phyloP scores from a whole-genome alignment of 140 eudicot genomes.

The Ambrosia hybrid region DNA sequence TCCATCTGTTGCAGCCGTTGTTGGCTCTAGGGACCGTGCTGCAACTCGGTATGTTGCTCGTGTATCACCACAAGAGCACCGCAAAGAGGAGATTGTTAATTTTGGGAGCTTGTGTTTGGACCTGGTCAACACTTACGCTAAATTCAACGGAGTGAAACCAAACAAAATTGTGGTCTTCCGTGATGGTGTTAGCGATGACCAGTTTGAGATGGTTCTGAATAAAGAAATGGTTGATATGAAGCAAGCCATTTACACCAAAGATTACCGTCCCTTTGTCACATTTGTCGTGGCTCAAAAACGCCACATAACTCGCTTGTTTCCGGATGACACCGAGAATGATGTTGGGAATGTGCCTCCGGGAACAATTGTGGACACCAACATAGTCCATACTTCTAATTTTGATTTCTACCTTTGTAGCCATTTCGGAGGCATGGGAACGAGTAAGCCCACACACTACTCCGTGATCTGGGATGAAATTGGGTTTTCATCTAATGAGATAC shows the following conservation, averaged over 20 bases:
- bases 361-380: constrained; percentile 62
- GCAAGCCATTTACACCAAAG: constrained; percentile 24
- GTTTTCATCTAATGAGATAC: constrained; percentile 57
- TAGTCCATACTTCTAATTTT: constrained; percentile 57
- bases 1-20: constrained; percentile 86
- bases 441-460: constrained; percentile 73
- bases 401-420: constrained; percentile 76
- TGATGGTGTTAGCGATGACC: constrained; percentile 87
- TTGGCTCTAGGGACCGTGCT: constrained; percentile 66
- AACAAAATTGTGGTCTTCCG: constrained; percentile 65
- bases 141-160: constrained; percentile 46
- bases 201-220: constrained; percentile 74
- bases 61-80: constrained; percentile 50
- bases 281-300: constrained; percentile 75
- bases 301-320: constrained; percentile 68
- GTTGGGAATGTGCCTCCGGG: constrained; percentile 67
- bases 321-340: constrained; percentile 32
- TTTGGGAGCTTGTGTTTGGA: constrained; percentile 63
- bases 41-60: constrained; percentile 68
- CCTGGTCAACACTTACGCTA: constrained; percentile 45
- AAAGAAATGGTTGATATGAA: constrained; percentile 57
- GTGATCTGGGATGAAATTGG: constrained; percentile 61
- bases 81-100: constrained; percentile 49
- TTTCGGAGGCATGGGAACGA: constrained; percentile 70
- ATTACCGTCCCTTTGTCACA: constrained; percentile 58